Evolutionary conservation across 106 monocot genomes (phyloP).

Genomic region (Allium cepa): DNA sequence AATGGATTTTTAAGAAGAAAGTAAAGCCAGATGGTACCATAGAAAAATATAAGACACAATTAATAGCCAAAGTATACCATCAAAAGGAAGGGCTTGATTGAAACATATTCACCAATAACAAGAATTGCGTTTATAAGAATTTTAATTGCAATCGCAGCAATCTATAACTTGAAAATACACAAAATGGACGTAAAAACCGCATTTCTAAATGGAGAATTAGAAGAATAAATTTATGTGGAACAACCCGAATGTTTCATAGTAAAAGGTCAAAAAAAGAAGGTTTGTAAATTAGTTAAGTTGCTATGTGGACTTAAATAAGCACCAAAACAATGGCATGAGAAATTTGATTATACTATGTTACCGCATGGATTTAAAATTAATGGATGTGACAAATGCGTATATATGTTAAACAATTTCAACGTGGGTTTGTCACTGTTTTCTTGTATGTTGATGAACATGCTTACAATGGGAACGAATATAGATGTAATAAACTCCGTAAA

Average conservation of each 20-base stretch:
- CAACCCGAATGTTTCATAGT: background rate
- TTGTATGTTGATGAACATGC: slow-evolving; percentile 1
- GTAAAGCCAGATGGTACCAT: background rate
- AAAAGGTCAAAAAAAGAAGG: background rate
- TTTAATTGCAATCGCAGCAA: background rate
- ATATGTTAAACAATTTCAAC: background rate
- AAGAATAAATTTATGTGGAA: background rate
- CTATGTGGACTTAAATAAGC: background rate
- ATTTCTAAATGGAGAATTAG: background rate
- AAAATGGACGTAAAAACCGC: background rate
- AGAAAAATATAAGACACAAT: background rate
- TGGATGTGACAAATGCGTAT: background rate
- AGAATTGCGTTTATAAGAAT: background rate
- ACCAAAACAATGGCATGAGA: background rate
- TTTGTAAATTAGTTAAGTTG: background rate
- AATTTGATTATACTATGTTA: background rate
- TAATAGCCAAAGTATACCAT: background rate
- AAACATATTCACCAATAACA: background rate
- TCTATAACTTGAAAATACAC: background rate
- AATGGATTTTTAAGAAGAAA: background rate
- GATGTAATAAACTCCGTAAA: background rate
- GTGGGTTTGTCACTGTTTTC: background rate
- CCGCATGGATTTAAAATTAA: background rate
- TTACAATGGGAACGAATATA: background rate
- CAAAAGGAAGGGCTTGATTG: background rate